Conservation (phyloP, 805 yeast genomes). For the Nakazawaea ishiwadae region DNA sequence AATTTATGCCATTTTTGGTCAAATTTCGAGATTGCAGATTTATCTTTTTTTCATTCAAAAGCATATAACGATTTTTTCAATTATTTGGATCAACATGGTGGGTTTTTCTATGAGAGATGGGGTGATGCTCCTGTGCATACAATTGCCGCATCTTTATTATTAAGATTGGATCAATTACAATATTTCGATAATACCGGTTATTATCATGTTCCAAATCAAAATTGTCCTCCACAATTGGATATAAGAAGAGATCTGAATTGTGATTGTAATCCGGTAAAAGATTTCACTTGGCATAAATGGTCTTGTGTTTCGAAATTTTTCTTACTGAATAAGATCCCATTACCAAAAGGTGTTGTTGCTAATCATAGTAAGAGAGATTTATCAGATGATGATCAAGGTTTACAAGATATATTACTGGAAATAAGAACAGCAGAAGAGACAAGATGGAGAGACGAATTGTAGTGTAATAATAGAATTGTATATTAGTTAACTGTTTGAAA, state of each 20-base stretch:
- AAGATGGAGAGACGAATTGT: constrained; percentile 1
- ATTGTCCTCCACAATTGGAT: constrained; percentile 49
- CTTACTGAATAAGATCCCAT: constrained; percentile 15
- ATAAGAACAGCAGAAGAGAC: background rate
- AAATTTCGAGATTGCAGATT: constrained; percentile 61
- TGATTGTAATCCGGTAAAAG: constrained; percentile 41
- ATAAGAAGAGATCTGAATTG: constrained; percentile 43
- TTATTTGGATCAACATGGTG: constrained; percentile 53
- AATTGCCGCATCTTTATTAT: constrained; percentile 53
- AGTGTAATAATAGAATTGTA: background rate
- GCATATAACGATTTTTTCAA: constrained; percentile 53
- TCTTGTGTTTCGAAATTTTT: constrained; percentile 47
- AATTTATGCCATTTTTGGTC: constrained; percentile 61
- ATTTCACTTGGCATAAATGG: constrained; percentile 46
- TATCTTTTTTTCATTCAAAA: constrained; percentile 53
- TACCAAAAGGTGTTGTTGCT: constrained; percentile 17
- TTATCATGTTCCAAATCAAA: constrained; percentile 49
- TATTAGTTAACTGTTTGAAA: too few relatives aligned
- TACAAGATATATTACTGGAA: background rate
- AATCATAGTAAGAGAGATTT: constrained; percentile 8
- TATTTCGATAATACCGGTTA: constrained; percentile 59
- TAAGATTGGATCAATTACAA: constrained; percentile 47
- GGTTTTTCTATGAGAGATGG: constrained; percentile 75
- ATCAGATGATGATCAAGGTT: background rate
- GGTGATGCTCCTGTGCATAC: constrained; percentile 77